Evolutionary conservation across 2,329 filamentous ascomycete species (phyloP), one percentile per base, ranked within the genome.

Genomic region (Polychaeton citri): DNA sequence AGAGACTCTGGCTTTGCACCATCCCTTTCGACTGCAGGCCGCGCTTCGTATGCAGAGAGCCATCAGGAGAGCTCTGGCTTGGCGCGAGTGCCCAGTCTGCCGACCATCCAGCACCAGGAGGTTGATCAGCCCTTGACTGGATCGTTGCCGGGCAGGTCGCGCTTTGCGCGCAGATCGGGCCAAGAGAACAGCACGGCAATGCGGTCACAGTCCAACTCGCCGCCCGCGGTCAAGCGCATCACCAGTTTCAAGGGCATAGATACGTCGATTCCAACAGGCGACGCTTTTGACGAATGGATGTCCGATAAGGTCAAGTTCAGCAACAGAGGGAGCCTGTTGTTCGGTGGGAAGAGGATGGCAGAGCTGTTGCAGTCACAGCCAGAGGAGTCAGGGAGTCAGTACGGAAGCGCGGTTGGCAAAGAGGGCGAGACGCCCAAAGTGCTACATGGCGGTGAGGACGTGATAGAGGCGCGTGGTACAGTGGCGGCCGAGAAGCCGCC

Each of bases 241-340:
- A 42, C 40, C 34, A 54, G 49, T 32, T 72, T 71, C 48, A 57
- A 60, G 37, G 63, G 63, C 28, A 65, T 76, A 30, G 62, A 68
- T 26, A 62, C 72, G 42, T 60, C 69, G 41, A 74, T 77, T 38
- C 72, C 74, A 4, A 67, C 63, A 2, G 63, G 62, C 21, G 69
- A 70, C 38, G 46, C 45, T 16, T 40, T 54, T 28, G 70, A 69
- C 26, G 69, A 68, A 21, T 46, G 72, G 37, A 55, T 57, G n/a
- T 57, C 63, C 24, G 62, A 64, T 35, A 63, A 67, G 28, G 55
- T 79, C 42, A 64, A 68, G 32, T 78, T 78, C 46, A 75, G 72
- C 9, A 72, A 69, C 38, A 60, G 73, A 37, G 74, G 74, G 35
- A 77, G 72, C 55, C 63, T 77, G 53, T 54, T 77, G 42, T 54